Evolutionary conservation across 2,329 filamentous ascomycete genomes (phyloP).

Genomic region (Apiospora pterosperma): DNA sequence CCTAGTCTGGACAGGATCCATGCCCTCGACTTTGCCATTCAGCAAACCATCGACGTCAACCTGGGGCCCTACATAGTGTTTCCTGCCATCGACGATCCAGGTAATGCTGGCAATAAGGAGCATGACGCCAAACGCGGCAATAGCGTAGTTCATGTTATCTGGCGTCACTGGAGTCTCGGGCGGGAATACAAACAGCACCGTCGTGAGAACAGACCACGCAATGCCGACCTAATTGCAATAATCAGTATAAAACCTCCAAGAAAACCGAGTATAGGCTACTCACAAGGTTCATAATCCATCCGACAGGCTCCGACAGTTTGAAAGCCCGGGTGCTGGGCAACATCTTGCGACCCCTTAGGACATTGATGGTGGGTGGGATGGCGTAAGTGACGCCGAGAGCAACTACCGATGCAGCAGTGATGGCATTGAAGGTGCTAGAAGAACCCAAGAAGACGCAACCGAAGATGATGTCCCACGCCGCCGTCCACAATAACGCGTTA

Average conservation of each 20-base stretch:
- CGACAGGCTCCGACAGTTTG: conserved; percentile 48
- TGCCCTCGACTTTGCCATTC: conserved; percentile 17
- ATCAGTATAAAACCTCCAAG: conserved; percentile 25
- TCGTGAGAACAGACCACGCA: conserved; percentile 65
- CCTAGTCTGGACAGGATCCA: conserved; percentile 10
- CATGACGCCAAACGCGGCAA: conserved; percentile 46
- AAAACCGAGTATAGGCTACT: conserved; percentile 10
- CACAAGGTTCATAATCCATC: conserved; percentile 58
- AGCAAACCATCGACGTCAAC: conserved; percentile 23
- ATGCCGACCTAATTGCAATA: conserved; percentile 46
- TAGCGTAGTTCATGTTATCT: conserved; percentile 63
- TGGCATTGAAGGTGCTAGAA: conserved; percentile 65
- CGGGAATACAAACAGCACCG: conserved; percentile 72
- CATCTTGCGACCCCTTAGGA: conserved; percentile 61
- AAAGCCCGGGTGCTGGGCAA: conserved; percentile 59
- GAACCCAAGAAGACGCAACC: conserved; percentile 69
- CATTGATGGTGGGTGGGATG: conserved; percentile 69
- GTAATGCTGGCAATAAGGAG: conserved; percentile 39
- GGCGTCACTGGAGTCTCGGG: conserved; percentile 61
- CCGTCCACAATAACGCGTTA: conserved; percentile 61
- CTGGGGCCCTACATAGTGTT: conserved; percentile 39
- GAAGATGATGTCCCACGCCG: conserved; percentile 61
- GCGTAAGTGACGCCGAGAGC: conserved; percentile 70
- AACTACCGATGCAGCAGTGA: conserved; percentile 68
- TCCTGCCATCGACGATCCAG: conserved; percentile 48